Evolutionary conservation across 345 rosid species (phyloP), one percentile per base, ranked within the genome.

Genomic region (Camelina hispida): DNA sequence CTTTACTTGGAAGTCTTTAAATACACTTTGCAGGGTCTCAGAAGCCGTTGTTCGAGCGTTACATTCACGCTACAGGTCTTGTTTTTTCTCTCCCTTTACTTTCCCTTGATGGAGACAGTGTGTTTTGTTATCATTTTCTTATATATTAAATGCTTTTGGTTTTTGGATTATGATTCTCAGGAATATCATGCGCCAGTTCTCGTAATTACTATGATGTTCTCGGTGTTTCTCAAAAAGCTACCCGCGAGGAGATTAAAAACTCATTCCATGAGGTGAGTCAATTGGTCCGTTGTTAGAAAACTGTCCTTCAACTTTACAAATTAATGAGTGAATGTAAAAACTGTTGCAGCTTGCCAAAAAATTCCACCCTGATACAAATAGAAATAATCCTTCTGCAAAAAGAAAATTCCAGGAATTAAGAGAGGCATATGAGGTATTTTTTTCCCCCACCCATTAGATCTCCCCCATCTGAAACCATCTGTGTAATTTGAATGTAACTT

Each of bases 281-380:
- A 16, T 52, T 2, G 28, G 44, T 12, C 1, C 66, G 15, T 64
- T 77, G 44, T 56, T 32, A 0, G 55, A 25, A 22, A 56, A 20
- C 17, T 37, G 14, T 6, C 50, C 62, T 69, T 69, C 20, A 37
- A 3, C 9, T 13, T 16, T 47, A 51, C 46, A 12, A 22, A 37
- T 74, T 71, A 46, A 9, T 17, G 62, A 47, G 34, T 72, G 64
- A 66, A 50, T 67, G 48, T 63, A 2, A 30, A 76, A 76, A 56
- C 46, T 20, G 8, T 46, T 46, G 85, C 85, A 94, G 97, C 96
- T 94, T 55, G 98, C 98, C 0, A 94, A 91, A 77, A 91, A 90
- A 71, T 90, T 83, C 80, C 98, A 94, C 81, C 98, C 98, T 25
- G 97, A 94, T 82, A 83, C 95, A 65, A 94, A 88, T 83, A 87